A percentile compares a stretch with the other conserved stretches of the same genome.
Evolutionary conservation across 495 filamentous ascomycete genomes (phyloP).

Genomic region (Baudoinia panamericana): DNA sequence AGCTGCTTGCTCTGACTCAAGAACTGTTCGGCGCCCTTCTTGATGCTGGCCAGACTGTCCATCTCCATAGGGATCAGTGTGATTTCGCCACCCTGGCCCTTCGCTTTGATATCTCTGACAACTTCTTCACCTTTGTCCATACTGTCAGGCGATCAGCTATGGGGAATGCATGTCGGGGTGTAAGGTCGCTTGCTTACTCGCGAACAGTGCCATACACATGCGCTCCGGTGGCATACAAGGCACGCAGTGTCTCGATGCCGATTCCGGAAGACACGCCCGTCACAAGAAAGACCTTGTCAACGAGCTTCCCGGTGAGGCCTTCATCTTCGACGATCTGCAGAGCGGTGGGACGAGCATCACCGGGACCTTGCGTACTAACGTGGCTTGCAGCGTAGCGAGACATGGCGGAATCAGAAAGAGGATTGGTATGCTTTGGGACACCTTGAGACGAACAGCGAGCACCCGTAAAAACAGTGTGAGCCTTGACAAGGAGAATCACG

Average conservation of each 20-base stretch:
- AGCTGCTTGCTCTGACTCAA: slow-evolving; percentile 17
- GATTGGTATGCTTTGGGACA: too few species aligned
- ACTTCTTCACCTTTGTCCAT: slow-evolving; percentile 25
- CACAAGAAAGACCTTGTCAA: slow-evolving; percentile 38
- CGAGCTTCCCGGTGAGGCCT: slow-evolving; percentile 28
- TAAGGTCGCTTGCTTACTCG: not conserved
- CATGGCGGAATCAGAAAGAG: too few species aligned
- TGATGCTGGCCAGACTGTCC: slow-evolving; percentile 14
- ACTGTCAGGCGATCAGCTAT: not conserved
- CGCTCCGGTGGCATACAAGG: slow-evolving; percentile 37
- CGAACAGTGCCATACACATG: slow-evolving; percentile 27
- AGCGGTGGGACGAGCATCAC: slow-evolving; percentile 44
- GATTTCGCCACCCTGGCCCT: slow-evolving; percentile 15
- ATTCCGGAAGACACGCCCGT: slow-evolving; percentile 43
- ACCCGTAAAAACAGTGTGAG: too few species aligned
- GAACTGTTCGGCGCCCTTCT: slow-evolving; percentile 17
- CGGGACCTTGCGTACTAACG: slow-evolving; percentile 34
- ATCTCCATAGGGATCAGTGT: slow-evolving; percentile 31
- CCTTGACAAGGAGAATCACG: too few species aligned
- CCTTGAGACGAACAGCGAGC: too few species aligned
- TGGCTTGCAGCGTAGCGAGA: slow-evolving; percentile 35
- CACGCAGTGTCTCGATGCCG: slow-evolving; percentile 39
- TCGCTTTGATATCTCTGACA: slow-evolving; percentile 12
- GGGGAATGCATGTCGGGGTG: not conserved
- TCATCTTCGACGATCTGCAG: slow-evolving; percentile 42